phyloP scores from a whole-genome alignment of 345 rosid genomes.

The Aurinia saxatilis region DNA sequence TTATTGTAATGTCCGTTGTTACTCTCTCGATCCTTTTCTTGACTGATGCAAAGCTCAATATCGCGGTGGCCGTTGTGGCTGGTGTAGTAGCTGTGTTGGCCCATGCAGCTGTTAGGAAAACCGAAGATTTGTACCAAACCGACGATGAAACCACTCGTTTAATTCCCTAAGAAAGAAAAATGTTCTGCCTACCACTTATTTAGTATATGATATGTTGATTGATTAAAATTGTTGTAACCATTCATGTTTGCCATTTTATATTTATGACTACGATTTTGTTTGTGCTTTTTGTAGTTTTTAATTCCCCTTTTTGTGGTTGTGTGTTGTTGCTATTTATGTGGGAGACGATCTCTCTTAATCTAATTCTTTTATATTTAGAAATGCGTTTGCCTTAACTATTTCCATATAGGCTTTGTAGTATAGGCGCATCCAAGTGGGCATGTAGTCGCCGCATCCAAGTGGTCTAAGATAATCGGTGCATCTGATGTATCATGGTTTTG shows the following conservation, averaged over 20 bases:
- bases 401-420: too few species aligned
- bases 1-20: constrained; percentile 40
- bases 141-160: constrained; percentile 42
- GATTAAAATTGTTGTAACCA: neutral
- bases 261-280: neutral
- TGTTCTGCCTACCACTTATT: neutral
- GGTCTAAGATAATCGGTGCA: too few species aligned
- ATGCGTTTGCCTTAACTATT: too few species aligned
- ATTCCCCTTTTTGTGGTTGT: too few species aligned
- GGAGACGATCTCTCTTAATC: too few species aligned
- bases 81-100: constrained; percentile 40
- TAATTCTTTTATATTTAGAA: too few species aligned
- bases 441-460: too few species aligned
- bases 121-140: constrained; percentile 50
- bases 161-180: neutral
- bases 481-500: too few species aligned
- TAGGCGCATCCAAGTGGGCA: too few species aligned
- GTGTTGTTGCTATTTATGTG: too few species aligned
- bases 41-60: constrained; percentile 56
- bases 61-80: constrained; percentile 46
- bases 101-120: constrained; percentile 65
- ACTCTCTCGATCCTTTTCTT: constrained; percentile 57
- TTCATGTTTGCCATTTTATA: neutral
- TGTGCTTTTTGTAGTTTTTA: too few species aligned
- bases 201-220: neutral